Conservation (phyloP, 768 basidiomycete genomes). For the Collybia sp. region DNA sequence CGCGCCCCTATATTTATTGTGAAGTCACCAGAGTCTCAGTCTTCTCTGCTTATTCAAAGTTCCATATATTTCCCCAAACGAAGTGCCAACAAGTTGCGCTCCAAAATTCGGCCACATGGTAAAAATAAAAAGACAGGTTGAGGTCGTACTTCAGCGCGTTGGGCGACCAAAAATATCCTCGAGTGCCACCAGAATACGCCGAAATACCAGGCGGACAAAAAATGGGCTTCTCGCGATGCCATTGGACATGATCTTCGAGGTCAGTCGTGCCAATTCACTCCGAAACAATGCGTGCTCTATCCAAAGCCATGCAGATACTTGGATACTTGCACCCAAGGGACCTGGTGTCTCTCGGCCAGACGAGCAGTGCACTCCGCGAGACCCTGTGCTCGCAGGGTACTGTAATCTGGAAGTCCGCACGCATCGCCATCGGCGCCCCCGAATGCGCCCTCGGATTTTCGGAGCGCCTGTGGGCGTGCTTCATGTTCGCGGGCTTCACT, state of each 20-base stretch:
- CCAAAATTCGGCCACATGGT: too few relatives aligned
- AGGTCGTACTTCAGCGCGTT: too few relatives aligned
- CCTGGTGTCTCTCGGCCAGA: constrained; percentile 16
- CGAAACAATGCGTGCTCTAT: background rate
- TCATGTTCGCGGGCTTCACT: constrained; percentile 16
- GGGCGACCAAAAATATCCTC: too few relatives aligned
- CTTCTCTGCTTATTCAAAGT: too few relatives aligned
- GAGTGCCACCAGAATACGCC: too few relatives aligned
- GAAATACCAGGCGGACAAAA: too few relatives aligned
- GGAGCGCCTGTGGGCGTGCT: constrained; percentile 20
- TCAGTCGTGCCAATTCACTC: constrained; percentile 2
- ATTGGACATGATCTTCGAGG: constrained; percentile 18
- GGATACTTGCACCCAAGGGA: constrained; percentile 17
- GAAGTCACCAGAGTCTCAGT: too few relatives aligned
- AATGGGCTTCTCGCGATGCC: constrained; percentile 11
- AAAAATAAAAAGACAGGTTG: too few relatives aligned
- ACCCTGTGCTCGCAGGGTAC: constrained; percentile 11
- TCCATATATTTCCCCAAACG: too few relatives aligned
- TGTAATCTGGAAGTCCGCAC: constrained; percentile 19
- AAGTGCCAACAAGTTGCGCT: too few relatives aligned
- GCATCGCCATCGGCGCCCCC: constrained; percentile 11
- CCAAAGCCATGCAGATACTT: constrained; percentile 19
- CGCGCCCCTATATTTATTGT: too few relatives aligned
- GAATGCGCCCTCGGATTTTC: constrained; percentile 16
- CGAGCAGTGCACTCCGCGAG: constrained; percentile 15